Evolutionary conservation across 345 rosid species (phyloP), one percentile per base, ranked within the genome.

Genomic region (Schrenkiella parvula): DNA sequence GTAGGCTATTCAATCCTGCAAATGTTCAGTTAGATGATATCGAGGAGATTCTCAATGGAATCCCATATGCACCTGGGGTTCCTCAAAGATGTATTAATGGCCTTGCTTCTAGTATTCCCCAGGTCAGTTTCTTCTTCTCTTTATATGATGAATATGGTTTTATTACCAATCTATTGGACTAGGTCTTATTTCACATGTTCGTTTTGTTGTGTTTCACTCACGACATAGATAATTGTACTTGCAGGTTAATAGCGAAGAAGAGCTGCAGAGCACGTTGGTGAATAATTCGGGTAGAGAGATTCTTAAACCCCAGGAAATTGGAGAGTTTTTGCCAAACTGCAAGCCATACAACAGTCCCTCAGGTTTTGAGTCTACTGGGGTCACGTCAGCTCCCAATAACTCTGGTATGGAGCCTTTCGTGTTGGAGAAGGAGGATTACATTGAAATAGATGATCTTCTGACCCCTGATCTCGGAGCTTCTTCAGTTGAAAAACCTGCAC

Each of bases 381-480:
- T 29, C 21, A 69, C 60, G 3, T 76, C 79, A 55, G 53, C 43
- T 68, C 74, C 79, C 42, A 14, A 26, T 11, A 19, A 6, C 34
- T 51, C 69, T 53, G 57, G 42, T 26, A 54, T 54, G 64, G 48
- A n/a, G 42, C 61, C 67, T 38, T 51, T 70, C 5, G 71, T 76
- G 61, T 64, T 70, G 29, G 62, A 76, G 47, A 15, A 55, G 72
- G 80, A 86, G 37, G 93, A 83, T 86, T 95, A 83, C 84, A 83
- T 95, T 78, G 97, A 91, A 84, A 82, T 93, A n/a, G 86, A 88
- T 81, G 97, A 91, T 84, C 93, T 95, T 61, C 19, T 70, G 48
- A 73, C 41, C 68, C 70, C 82, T 50, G 88, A 79, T 58, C 78
- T 80, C 17, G 64, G 72, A 64, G 34, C 15, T 38, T 47, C 47